These are phyloP conservation scores for Medicago truncatula DNA, from an alignment of 306 rosid genomes.

Conservation along the genomic window DNA sequence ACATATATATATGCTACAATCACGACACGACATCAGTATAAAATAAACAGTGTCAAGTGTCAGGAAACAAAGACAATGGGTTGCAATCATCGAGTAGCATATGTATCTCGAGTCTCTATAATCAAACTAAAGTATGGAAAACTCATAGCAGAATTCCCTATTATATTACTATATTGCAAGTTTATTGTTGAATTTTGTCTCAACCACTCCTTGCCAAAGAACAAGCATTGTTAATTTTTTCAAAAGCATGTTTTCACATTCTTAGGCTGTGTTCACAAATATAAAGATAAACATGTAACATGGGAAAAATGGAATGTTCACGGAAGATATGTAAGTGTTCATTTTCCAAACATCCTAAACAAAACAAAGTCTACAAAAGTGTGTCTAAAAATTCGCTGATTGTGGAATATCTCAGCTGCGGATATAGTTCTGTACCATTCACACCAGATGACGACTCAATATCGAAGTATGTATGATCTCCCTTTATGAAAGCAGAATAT, in stretches of 20 bases:
- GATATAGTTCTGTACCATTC: slow-evolving; percentile 69
- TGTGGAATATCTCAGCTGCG: slow-evolving; percentile 66
- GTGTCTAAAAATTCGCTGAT: slow-evolving; percentile 69
- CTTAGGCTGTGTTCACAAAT: background rate
- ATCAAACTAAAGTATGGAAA: no score
- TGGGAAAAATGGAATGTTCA: background rate
- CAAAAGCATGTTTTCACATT: slow-evolving; percentile 1
- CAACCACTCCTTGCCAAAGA: background rate
- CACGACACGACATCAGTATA: no score
- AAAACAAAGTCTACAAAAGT: slow-evolving; percentile 41
- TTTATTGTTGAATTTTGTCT: slow-evolving; percentile 11
- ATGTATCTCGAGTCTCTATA: no score
- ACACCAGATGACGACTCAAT: slow-evolving; percentile 62
- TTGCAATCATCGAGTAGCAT: no score
- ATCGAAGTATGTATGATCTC: slow-evolving; percentile 83
- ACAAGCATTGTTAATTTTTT: slow-evolving; percentile 12
- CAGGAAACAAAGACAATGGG: no score
- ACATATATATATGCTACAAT: no score
- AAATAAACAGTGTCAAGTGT: no score
- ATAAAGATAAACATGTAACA: background rate
- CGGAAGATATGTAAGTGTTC: background rate
- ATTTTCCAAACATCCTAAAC: background rate
- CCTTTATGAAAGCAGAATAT: slow-evolving; percentile 82
- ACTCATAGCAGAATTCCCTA: no score
- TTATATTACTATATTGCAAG: no score